Evolutionary conservation across 495 filamentous ascomycete species (phyloP), one percentile per base, ranked within the genome.

Genomic region (Glarea lozoyensis): DNA sequence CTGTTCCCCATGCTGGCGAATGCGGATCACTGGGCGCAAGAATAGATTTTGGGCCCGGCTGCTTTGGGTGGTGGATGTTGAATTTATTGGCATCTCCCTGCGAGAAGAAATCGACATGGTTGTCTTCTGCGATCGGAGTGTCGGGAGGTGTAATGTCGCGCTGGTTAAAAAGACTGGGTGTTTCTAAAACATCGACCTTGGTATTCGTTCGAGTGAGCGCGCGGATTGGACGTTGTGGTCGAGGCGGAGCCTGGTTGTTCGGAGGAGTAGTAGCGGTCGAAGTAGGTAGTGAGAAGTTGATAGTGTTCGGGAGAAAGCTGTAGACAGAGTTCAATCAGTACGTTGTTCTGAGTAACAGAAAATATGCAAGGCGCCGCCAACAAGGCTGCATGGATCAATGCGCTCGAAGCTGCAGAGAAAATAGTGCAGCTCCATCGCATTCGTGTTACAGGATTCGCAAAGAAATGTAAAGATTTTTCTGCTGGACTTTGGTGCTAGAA

Each of bases 241-340:
- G 4, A 19, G 20, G 55, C 55, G 43, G 54, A 60, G 25, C 54
- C 37, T 21, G 54, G 11, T 25, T 54, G 50, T 31, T 45, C 40
- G 34, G 50, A 48, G 21, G 50, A 50, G 33, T 37, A 55, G 61
- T 53, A 56, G 50, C 12, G 49, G 59, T 17, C 55, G 55, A 43
- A 60, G 62, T 45, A 10, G 60, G 70, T 25, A 62, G 69, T 42
- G 42, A 68, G 61, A 94, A 96, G 56, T 90, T 79, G 50, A 94
- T 69, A 2, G 89, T 96, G 56, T 93, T 85, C 4, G 89, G 89
- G 20, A 94, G 78, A 58, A 93, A 93, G 32, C 89, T 94, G 51
- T 40, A 30, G 35, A 59, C 41, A 24, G 40, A 4, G 4, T n/a
- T 29, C 13, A 18, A 41, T 54, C 42, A 54, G 52, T 33, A 37